These are phyloP conservation scores for Collariella sp. DNA, from an alignment of 495 filamentous ascomycete genomes.

Conservation along the genomic window DNA sequence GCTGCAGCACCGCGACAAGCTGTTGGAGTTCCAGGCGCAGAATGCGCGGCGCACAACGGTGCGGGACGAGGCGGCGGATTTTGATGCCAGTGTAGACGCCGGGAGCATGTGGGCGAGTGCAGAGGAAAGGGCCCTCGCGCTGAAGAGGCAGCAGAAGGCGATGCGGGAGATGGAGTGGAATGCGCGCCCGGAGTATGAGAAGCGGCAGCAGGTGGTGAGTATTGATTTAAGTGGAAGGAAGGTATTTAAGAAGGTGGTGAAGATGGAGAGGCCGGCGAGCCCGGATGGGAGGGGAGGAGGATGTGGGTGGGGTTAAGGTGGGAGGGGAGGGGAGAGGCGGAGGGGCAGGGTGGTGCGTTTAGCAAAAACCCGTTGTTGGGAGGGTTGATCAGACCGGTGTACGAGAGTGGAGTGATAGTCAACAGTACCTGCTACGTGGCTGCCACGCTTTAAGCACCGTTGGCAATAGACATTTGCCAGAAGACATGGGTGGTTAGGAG, in stretches of 20 bases:
- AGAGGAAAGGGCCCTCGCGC: constrained; percentile 72
- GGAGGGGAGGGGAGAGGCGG: constrained; percentile 22
- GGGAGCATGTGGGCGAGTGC: constrained; percentile 83
- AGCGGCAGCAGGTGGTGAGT: constrained; percentile 75
- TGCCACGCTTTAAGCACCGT: too few relatives aligned
- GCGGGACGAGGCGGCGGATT: constrained; percentile 89
- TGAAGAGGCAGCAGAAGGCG: constrained; percentile 86
- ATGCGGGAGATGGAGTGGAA: constrained; percentile 85
- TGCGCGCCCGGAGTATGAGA: constrained; percentile 86
- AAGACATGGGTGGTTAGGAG: too few relatives aligned
- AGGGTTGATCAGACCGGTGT: constrained; percentile 70
- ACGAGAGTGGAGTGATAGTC: constrained; percentile 25
- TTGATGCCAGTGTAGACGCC: constrained; percentile 57
- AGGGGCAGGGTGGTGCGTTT: constrained; percentile 48
- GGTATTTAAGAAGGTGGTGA: constrained; percentile 64
- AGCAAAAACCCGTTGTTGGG: constrained; percentile 78
- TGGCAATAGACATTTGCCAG: too few relatives aligned
- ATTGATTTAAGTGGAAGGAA: constrained; percentile 74
- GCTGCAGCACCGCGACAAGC: constrained; percentile 69
- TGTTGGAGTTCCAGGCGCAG: constrained; percentile 77
- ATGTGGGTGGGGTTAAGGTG: constrained; percentile 17
- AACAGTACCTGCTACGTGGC: too few relatives aligned
- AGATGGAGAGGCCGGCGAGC: constrained; percentile 43
- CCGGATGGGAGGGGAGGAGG: constrained; percentile 44
- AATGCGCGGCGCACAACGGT: constrained; percentile 83